Conservation (phyloP, 495 filamentous ascomycete species). For the Tuber melanosporum region DNA sequence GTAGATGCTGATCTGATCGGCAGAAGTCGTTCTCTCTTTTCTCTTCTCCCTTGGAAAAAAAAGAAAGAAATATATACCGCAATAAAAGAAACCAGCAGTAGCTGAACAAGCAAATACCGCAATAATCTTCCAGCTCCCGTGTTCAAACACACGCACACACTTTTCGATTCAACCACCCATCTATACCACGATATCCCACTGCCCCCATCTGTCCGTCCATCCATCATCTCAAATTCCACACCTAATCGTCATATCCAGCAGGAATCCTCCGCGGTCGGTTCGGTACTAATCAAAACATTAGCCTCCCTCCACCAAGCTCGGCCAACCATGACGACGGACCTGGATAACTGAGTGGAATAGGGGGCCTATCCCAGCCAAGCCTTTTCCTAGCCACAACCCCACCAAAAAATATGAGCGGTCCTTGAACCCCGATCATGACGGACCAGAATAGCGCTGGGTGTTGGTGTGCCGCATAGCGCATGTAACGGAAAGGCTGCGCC, state of each 20-base stretch:
- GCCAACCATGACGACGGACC: slow-evolving; percentile 52
- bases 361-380: slow-evolving; percentile 65
- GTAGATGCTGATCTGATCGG: background rate
- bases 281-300: slow-evolving; percentile 55
- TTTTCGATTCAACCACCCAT: background rate
- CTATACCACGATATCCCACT: slow-evolving; percentile 3
- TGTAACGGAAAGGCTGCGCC: slow-evolving; percentile 69
- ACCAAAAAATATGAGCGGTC: slow-evolving; percentile 60
- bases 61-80: background rate
- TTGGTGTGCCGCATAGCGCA: slow-evolving; percentile 77
- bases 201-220: background rate
- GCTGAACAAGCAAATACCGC: background rate
- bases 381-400: slow-evolving; percentile 62
- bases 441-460: slow-evolving; percentile 86
- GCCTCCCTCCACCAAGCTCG: slow-evolving; percentile 14
- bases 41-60: background rate
- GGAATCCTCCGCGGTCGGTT: slow-evolving; percentile 63
- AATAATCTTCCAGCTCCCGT: background rate
- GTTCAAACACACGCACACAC: background rate
- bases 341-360: slow-evolving; percentile 83
- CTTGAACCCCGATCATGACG: slow-evolving; percentile 60
- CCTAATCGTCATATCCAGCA: slow-evolving; percentile 66
- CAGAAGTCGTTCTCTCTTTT: background rate
- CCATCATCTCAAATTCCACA: background rate
- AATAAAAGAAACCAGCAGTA: background rate